A percentile compares a stretch with the other conserved stretches of the same genome.
Conservation (phyloP, 2,329 filamentous ascomycete species). For the Epichloe gansuensis region DNA sequence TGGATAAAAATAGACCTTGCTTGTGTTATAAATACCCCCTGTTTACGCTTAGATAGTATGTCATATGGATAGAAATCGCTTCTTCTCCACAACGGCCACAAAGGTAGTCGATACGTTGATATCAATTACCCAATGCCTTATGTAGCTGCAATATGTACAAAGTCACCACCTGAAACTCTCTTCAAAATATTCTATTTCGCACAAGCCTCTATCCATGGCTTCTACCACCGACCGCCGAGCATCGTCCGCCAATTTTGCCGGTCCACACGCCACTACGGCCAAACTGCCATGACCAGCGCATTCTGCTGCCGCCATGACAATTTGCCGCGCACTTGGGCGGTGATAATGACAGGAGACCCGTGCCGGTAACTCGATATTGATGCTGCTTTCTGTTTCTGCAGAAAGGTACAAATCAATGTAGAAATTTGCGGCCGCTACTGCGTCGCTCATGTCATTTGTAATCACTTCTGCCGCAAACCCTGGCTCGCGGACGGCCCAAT, state of each 20-base stretch:
- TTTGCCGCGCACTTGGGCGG: slow-evolving; percentile 21
- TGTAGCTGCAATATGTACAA: neutral
- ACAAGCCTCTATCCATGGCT: slow-evolving; percentile 15
- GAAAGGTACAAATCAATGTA: slow-evolving; percentile 27
- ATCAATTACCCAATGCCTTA: too few species aligned
- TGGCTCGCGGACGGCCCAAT: slow-evolving; percentile 33
- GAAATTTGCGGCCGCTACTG: slow-evolving; percentile 17
- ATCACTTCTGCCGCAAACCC: slow-evolving; percentile 25
- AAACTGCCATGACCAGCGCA: slow-evolving; percentile 15
- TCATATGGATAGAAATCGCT: too few species aligned
- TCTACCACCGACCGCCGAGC: slow-evolving; percentile 24
- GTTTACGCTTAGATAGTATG: too few species aligned
- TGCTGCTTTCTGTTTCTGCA: slow-evolving; percentile 5
- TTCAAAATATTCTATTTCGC: slow-evolving; percentile 9
- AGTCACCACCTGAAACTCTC: slow-evolving; percentile 9
- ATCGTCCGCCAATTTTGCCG: slow-evolving; percentile 32
- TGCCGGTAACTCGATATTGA: slow-evolving; percentile 7
- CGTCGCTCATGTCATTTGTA: slow-evolving; percentile 19
- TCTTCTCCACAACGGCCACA: too few species aligned
- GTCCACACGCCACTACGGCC: slow-evolving; percentile 33
- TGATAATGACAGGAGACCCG: slow-evolving; percentile 12
- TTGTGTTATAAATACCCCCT: too few species aligned
- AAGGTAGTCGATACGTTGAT: neutral
- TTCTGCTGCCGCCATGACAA: slow-evolving; percentile 18
- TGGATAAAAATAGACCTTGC: too few species aligned